These are phyloP conservation scores for Eremomyces bilateralis DNA, from an alignment of 495 filamentous ascomycete species.

Conservation along the genomic window DNA sequence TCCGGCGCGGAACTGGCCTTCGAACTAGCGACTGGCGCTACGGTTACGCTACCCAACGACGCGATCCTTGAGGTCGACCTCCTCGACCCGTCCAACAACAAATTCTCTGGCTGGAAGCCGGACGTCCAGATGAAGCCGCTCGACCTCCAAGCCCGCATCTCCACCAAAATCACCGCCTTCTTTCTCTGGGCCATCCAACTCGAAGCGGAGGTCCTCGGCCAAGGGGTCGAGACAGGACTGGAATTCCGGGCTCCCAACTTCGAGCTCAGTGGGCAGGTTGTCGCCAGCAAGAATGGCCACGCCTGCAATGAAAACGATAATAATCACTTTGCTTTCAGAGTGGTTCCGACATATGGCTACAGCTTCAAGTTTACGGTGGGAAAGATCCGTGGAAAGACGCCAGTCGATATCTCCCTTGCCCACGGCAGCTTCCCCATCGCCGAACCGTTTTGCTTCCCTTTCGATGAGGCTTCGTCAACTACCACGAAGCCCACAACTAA, in stretches of 20 bases:
- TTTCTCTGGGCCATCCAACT: constrained; percentile 15
- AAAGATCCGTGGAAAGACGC: not conserved
- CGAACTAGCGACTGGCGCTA: constrained; percentile 12
- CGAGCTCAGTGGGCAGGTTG: constrained; percentile 11
- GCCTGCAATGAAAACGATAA: not conserved
- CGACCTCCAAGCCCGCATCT: constrained; percentile 14
- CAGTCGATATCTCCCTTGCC: not conserved
- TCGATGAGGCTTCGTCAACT: too few relatives aligned
- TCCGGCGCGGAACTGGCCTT: constrained; percentile 15
- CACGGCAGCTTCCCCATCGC: not conserved
- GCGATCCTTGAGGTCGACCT: constrained; percentile 17
- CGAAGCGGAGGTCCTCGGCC: constrained; percentile 12
- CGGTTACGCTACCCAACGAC: constrained; percentile 10
- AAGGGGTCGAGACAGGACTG: constrained; percentile 18
- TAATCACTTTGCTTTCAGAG: not conserved
- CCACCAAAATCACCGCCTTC: constrained; percentile 11
- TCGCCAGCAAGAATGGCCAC: constrained; percentile 12
- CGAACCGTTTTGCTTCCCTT: not conserved
- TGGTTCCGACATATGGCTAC: not conserved
- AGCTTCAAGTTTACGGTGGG: not conserved
- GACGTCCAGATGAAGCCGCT: constrained; percentile 9
- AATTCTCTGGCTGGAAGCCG: constrained; percentile 17
- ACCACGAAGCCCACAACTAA: too few relatives aligned
- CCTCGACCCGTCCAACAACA: constrained; percentile 12
- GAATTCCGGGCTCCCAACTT: constrained; percentile 16